Evolutionary conservation across 805 yeast species (phyloP).

Genomic region (Yamadazyma insecticola): DNA sequence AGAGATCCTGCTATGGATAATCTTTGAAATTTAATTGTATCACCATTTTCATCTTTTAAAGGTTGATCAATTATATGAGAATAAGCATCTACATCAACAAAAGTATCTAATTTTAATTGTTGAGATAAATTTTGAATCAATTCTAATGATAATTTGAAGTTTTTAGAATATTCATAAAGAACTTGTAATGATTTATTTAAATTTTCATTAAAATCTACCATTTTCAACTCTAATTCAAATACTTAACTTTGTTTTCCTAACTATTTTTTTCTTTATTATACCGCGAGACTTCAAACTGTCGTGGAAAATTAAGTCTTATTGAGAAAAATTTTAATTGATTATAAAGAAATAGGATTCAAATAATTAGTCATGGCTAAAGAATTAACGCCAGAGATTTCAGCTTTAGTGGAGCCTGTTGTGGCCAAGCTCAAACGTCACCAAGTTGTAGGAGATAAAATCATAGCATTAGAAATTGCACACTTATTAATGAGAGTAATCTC

Average conservation of each 20-base stretch:
- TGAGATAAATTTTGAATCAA: constrained; percentile 36
- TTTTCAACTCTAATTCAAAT: constrained; percentile 4
- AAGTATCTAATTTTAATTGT: constrained; percentile 37
- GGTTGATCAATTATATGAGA: constrained; percentile 18
- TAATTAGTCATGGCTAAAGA: constrained; percentile 1
- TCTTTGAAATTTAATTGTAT: constrained; percentile 18
- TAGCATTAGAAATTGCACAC: constrained; percentile 86
- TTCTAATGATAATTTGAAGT: constrained; percentile 31
- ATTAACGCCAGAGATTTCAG: constrained; percentile 27
- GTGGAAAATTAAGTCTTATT: no score
- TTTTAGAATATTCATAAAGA: constrained; percentile 28
- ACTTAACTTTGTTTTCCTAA: no score
- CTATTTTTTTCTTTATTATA: no score
- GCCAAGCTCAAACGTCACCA: constrained; percentile 76
- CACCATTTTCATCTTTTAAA: constrained; percentile 8
- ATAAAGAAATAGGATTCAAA: background rate
- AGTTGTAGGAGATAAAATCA: constrained; percentile 70
- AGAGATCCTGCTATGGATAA: constrained; percentile 40
- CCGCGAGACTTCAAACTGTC: no score
- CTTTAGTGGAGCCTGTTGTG: constrained; percentile 35
- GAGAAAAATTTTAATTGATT: background rate
- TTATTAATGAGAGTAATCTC: constrained; percentile 84
- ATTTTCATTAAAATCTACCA: constrained; percentile 16
- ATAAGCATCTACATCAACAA: constrained; percentile 33
- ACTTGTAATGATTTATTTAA: constrained; percentile 18